These are phyloP conservation scores for Neostapfia colusana DNA, from an alignment of 176 grass and related monocot species.

Conservation along the genomic window DNA sequence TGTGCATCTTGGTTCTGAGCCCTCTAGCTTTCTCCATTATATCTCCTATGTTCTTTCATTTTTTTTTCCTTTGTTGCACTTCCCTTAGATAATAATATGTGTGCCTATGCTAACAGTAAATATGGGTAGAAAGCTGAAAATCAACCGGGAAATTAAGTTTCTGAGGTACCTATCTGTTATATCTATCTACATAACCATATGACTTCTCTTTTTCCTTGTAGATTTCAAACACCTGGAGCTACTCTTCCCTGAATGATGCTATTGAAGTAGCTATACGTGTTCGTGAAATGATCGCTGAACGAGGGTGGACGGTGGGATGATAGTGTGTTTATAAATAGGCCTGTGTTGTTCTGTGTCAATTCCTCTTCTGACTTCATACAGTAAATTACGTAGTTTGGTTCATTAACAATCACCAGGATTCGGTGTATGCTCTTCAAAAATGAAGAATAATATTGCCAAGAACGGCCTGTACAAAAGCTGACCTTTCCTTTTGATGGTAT, in stretches of 20 bases:
- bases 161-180: too few relatives aligned
- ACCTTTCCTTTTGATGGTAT: constrained; percentile 20
- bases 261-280: constrained; percentile 71
- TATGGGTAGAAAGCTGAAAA: constrained; percentile 16
- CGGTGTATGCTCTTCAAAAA: neutral
- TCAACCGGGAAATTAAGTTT: neutral
- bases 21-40: neutral
- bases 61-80: neutral
- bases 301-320: constrained; percentile 66
- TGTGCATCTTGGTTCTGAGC: neutral
- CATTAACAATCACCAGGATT: constrained; percentile 31
- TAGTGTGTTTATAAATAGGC: constrained; percentile 34
- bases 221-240: constrained; percentile 91
- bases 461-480: constrained; percentile 48
- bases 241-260: constrained; percentile 75
- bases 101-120: neutral
- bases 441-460: constrained; percentile 58
- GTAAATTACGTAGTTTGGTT: constrained; percentile 36
- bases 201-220: constrained; percentile 35
- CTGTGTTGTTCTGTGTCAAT: constrained; percentile 34
- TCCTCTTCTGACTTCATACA: constrained; percentile 18
- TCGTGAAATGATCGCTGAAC: constrained; percentile 67
- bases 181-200: constrained; percentile 38
- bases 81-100: neutral
- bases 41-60: neutral